A percentile compares a stretch with the other conserved stretches of the same genome.
Conservation (phyloP, 2,329 filamentous ascomycete species). For the Alternaria panax region DNA sequence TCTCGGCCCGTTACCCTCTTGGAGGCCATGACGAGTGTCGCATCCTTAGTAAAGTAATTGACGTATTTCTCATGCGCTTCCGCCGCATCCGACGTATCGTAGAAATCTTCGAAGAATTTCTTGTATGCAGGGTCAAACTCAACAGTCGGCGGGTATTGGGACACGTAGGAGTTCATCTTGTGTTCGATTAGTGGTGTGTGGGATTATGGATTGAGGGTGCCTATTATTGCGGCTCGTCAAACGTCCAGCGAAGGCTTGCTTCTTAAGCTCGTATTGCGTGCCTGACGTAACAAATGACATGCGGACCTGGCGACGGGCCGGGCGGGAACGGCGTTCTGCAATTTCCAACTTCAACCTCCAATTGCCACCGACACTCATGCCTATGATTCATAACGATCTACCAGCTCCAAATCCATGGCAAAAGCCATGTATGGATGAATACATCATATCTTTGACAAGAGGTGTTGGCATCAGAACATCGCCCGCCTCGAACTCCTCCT, state of each 20-base stretch:
- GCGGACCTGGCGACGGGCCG: constrained; percentile 6
- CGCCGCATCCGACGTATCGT: constrained; percentile 56
- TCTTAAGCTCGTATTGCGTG: neutral
- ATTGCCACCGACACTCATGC: neutral
- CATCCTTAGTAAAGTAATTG: constrained; percentile 57
- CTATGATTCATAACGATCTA: neutral
- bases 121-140: constrained; percentile 52
- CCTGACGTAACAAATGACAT: constrained; percentile 13
- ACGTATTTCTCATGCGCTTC: constrained; percentile 59
- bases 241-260: constrained; percentile 7
- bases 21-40: constrained; percentile 61
- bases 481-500: neutral
- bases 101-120: constrained; percentile 57
- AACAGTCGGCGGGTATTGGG: constrained; percentile 45
- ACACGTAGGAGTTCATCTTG: constrained; percentile 43
- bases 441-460: neutral
- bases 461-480: neutral
- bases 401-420: neutral
- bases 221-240: constrained; percentile 4
- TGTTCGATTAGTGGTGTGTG: neutral
- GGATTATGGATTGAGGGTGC: constrained; percentile 1
- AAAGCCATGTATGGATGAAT: neutral
- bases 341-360: constrained; percentile 2
- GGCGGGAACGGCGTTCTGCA: constrained; percentile 14
- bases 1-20: constrained; percentile 56